These are phyloP conservation scores for Peniophora sp. DNA, from an alignment of 1,284 basidiomycete species.

Conservation along the genomic window DNA sequence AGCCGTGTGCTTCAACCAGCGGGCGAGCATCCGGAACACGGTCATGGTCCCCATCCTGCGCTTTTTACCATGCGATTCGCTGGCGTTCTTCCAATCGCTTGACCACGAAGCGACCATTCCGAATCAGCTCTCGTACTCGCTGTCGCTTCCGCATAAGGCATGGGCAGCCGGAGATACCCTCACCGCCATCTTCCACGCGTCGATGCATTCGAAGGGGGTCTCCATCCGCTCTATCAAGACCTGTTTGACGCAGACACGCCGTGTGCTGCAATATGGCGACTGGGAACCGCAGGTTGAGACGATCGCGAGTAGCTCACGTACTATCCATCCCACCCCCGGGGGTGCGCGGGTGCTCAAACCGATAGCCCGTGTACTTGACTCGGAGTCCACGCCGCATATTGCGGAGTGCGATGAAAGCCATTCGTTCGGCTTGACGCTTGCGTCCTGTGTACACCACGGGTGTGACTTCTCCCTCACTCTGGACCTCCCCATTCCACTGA, in stretches of 20 bases:
- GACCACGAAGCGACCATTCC: constrained; percentile 88
- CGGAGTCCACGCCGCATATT: neutral
- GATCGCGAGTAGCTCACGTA: neutral
- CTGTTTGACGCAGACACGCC: neutral
- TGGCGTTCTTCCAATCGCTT: constrained; percentile 83
- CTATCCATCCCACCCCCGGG: neutral
- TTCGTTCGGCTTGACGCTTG: neutral
- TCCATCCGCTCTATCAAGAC: constrained; percentile 35
- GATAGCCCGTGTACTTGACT: no score
- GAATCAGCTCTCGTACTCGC: constrained; percentile 76
- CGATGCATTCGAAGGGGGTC: constrained; percentile 72
- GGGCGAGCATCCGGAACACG: constrained; percentile 45
- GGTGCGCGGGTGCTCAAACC: no score
- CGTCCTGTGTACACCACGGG: neutral
- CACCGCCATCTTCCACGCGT: constrained; percentile 69
- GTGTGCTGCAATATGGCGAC: neutral
- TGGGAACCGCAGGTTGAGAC: neutral
- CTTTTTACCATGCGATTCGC: constrained; percentile 62
- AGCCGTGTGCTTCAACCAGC: neutral
- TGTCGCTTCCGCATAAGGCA: constrained; percentile 71
- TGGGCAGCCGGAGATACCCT: constrained; percentile 77
- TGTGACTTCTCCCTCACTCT: constrained; percentile 21
- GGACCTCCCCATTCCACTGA: constrained; percentile 30
- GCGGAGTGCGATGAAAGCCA: neutral
- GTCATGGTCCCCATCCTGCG: constrained; percentile 55